Evolutionary conservation across 2,329 filamentous ascomycete species (phyloP).

Genomic region (Fulvia fulva): DNA sequence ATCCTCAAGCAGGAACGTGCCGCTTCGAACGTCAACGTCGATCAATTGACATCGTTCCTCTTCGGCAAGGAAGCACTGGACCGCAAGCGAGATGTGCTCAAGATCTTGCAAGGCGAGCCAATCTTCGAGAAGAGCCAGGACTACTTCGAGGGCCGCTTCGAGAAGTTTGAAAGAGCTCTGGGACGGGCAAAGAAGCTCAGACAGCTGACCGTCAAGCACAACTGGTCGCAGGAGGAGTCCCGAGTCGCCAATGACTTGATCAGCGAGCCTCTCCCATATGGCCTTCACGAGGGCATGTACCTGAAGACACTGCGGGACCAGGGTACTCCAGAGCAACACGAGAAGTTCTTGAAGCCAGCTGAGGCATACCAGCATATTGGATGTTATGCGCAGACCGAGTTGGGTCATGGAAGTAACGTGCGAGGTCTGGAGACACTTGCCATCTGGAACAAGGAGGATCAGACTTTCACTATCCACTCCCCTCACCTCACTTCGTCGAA

Average conservation of each 20-base stretch:
- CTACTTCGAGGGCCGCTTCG: constrained; percentile 67
- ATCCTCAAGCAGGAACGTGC: constrained; percentile 66
- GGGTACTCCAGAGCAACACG: constrained; percentile 68
- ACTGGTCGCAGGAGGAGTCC: constrained; percentile 64
- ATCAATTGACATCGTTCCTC: constrained; percentile 64
- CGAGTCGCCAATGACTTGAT: constrained; percentile 63
- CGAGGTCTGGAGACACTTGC: constrained; percentile 68
- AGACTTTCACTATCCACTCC: constrained; percentile 71
- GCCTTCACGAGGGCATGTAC: constrained; percentile 68
- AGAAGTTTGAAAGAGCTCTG: constrained; percentile 65
- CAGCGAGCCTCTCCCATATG: constrained; percentile 70
- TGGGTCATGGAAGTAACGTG: constrained; percentile 76
- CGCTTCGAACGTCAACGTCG: constrained; percentile 62
- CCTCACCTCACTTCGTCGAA: constrained; percentile 72
- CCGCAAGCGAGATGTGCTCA: constrained; percentile 57
- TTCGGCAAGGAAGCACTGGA: constrained; percentile 64
- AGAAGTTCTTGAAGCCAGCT: constrained; percentile 66
- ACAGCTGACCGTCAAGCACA: constrained; percentile 61
- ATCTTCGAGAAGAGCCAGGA: constrained; percentile 77
- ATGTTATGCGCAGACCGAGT: constrained; percentile 76
- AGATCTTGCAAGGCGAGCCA: constrained; percentile 62
- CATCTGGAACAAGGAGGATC: constrained; percentile 68
- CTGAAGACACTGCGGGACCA: constrained; percentile 67
- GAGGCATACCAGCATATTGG: constrained; percentile 69
- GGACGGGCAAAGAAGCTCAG: constrained; percentile 67